Evolutionary conservation across 1,284 basidiomycete genomes (phyloP), one percentile per base, ranked within the genome.

Genomic region (Rhizoctonia solani): DNA sequence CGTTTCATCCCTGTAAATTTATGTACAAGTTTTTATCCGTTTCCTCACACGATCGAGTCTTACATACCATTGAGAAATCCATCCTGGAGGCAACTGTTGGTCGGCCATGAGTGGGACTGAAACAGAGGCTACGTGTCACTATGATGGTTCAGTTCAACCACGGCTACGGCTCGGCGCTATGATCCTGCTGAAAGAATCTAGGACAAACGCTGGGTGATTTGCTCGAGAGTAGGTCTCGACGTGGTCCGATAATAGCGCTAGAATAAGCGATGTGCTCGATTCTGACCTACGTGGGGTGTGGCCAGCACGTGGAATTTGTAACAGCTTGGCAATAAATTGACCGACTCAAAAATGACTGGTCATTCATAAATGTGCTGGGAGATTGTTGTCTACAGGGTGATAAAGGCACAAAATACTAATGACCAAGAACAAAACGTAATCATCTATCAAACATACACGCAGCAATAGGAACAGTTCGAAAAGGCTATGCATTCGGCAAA

Each of bases 61-160:
- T 6, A 42, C 47, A 21, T 52, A 92, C 93, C 93, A 95, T 82
- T 95, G 89, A 74, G 91, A 87, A 72, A 83, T 82, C 93, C 93
- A 96, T 55, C 93, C 94, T 71, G 88, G 88, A 70, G 93, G 93
- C 54, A 96, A 80, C 76, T 89, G 69, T 39, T 63, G 59, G 30
- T 63, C 47, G 32, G 46, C 59, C 59, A 63, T 63, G 16, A 23
- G 16, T 39, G 23, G 42, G 32, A 30, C 25, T 19, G 4, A 34
- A 14, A 25, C 44, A 37, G 44, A 63, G 30, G 59, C 59, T 63
- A 63, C 59, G 59, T 63, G 59, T 63, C 59, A 63, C 29, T 16
- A 16, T n/a, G n/a, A n/a, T n/a, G n/a, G n/a, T 37, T 21, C 59
- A 41, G 34, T 59, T 46, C 44, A 46, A 46, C 44, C 44, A 46